Base-by-base conservation (phyloP, 257 asterid genomes). In the Orobanche coerulescens region DNA sequence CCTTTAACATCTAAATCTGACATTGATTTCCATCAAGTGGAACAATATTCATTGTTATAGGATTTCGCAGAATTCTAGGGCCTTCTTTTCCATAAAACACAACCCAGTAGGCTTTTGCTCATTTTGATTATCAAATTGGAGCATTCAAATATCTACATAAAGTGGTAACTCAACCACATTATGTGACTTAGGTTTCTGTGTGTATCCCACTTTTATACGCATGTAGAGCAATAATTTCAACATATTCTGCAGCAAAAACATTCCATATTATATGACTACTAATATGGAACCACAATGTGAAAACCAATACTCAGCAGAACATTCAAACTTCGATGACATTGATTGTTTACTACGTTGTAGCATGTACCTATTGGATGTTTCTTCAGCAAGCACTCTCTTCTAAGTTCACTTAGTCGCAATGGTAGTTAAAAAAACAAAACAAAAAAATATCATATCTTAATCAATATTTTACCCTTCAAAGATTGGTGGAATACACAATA, bases 401-500 rank as follows among this genome's bases (percentile, higher is more conserved):
- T 30, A 19, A 12, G 23, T 23, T 36, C 47, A 26, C 14, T 26
- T 26, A 5, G 48, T 51, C 14, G 37, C 37, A 58, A 23, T 4
- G 62, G n/a, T n/a, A n/a, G n/a, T n/a, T 24, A 15, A 3, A 30
- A 30, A 30, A 30, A 7, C 6, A 5, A 36, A 1, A 36, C 3
- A 51, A 48, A 62, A 23, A 60, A 28, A 15, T 24, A 7, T 30
- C 7, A 68, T 12, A 57, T 26, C 60, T 33, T 47, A 54, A 58
- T 13, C 50, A 19, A 62, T 51, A 31, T 42, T n/a, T 34, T 19
- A 28, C 22, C 69, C 31, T 43, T 50, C 18, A 36, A 13, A 31
- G 13, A 5, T 36, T 5, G 7, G 28, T 22, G 50, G 48, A 23
- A 64, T 19, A 40, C 51, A 64, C 31, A 19, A 57, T 2, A 39